phyloP scores from a whole-genome alignment of 2,329 filamentous ascomycete genomes.

The Albifimbria verrucaria region DNA sequence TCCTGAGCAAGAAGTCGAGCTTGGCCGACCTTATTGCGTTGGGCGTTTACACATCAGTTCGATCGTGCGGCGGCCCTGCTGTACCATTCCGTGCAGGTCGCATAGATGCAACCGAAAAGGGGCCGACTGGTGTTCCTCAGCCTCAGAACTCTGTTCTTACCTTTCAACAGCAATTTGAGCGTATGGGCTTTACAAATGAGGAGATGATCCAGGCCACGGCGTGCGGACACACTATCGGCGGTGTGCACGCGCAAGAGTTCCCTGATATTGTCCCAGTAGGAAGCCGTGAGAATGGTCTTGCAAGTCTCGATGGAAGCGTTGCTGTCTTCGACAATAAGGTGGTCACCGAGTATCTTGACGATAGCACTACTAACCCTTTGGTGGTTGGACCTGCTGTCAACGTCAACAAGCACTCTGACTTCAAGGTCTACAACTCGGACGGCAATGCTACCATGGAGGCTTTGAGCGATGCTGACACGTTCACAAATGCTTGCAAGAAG shows the following conservation, averaged over 20 bases:
- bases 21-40: constrained; percentile 57
- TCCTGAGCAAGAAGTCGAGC: constrained; percentile 46
- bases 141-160: constrained; percentile 51
- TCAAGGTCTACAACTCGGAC: constrained; percentile 53
- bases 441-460: constrained; percentile 50
- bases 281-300: constrained; percentile 39
- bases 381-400: constrained; percentile 47
- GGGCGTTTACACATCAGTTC: constrained; percentile 55
- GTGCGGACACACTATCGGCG: constrained; percentile 60
- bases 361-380: constrained; percentile 52
- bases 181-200: constrained; percentile 52
- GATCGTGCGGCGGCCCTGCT: constrained; percentile 55
- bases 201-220: constrained; percentile 61
- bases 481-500: constrained; percentile 44
- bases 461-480: constrained; percentile 41
- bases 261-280: constrained; percentile 47
- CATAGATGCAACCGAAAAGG: constrained; percentile 47
- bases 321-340: constrained; percentile 54
- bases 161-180: constrained; percentile 52
- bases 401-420: constrained; percentile 48
- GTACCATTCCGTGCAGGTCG: constrained; percentile 53
- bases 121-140: constrained; percentile 50
- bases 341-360: constrained; percentile 53
- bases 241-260: constrained; percentile 54
- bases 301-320: constrained; percentile 43